Conservation (phyloP, 2,329 filamentous ascomycete genomes). For the Fusarium udum region DNA sequence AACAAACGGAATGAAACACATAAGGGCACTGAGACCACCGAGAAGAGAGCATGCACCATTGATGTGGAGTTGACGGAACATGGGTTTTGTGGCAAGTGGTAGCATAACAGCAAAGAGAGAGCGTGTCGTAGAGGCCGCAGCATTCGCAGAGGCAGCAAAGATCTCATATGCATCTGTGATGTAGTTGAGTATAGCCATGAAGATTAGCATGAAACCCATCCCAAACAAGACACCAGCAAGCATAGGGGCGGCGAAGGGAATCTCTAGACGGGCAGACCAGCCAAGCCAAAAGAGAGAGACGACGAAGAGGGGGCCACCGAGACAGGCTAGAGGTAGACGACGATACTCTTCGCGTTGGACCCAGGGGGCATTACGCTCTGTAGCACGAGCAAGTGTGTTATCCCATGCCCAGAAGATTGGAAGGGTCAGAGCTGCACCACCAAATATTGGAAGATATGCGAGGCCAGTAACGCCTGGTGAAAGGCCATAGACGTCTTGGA, state of each 20-base stretch:
- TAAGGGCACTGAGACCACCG: slow-evolving; percentile 59
- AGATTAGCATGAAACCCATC: slow-evolving; percentile 68
- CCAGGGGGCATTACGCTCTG: slow-evolving; percentile 63
- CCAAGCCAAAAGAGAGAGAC: slow-evolving; percentile 69
- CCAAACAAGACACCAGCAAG: slow-evolving; percentile 70
- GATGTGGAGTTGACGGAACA: slow-evolving; percentile 60
- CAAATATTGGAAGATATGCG: slow-evolving; percentile 73
- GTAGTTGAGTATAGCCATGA: slow-evolving; percentile 72
- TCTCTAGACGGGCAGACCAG: slow-evolving; percentile 60
- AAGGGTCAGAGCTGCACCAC: slow-evolving; percentile 68
- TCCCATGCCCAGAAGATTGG: slow-evolving; percentile 74
- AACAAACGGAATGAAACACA: slow-evolving; percentile 61
- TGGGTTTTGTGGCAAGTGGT: slow-evolving; percentile 63
- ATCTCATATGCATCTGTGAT: slow-evolving; percentile 74
- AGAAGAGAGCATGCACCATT: slow-evolving; percentile 62
- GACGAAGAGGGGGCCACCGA: slow-evolving; percentile 73
- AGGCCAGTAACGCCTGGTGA: slow-evolving; percentile 72
- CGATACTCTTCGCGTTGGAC: slow-evolving; percentile 71
- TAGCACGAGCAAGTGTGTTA: slow-evolving; percentile 62
- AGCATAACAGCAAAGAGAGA: slow-evolving; percentile 89
- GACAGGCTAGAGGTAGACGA: slow-evolving; percentile 75
- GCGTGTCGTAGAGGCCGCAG: slow-evolving; percentile 85
- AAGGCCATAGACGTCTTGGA: slow-evolving; percentile 69
- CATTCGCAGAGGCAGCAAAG: slow-evolving; percentile 78
- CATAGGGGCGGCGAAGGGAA: slow-evolving; percentile 66